Evolutionary conservation across 2,329 filamentous ascomycete species (phyloP).

Genomic region (Trematosphaeria pertusa): DNA sequence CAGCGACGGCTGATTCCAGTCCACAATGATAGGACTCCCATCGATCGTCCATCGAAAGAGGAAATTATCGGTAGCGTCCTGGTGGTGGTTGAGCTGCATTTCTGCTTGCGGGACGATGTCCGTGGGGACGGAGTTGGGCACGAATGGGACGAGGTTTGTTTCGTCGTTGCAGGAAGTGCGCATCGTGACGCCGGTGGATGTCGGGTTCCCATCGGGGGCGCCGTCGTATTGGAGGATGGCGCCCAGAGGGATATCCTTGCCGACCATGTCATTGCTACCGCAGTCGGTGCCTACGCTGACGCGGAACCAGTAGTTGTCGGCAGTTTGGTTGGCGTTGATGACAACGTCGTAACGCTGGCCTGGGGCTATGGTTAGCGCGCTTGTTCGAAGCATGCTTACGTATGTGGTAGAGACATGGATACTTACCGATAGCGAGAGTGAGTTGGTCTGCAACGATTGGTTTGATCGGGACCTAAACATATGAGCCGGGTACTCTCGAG

Average conservation of each 20-base stretch:
- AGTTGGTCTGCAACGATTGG: conserved; percentile 45
- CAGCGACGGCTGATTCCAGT: conserved; percentile 54
- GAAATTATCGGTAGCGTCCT: conserved; percentile 44
- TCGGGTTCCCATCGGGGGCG: conserved; percentile 44
- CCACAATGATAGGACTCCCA: conserved; percentile 47
- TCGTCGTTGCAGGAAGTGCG: conserved; percentile 50
- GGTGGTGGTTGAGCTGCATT: conserved; percentile 36
- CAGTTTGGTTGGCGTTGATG: conserved; percentile 53
- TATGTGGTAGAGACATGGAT: too few species aligned
- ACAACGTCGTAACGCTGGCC: conserved; percentile 57
- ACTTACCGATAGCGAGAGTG: too few species aligned
- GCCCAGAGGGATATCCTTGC: conserved; percentile 42
- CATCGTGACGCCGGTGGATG: conserved; percentile 39
- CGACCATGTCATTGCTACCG: conserved; percentile 33
- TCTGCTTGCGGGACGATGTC: conserved; percentile 36
- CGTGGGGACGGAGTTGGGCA: conserved; percentile 49
- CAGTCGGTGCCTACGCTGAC: conserved; percentile 46
- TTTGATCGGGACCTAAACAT: conserved; percentile 46
- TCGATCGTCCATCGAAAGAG: conserved; percentile 54
- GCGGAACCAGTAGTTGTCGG: conserved; percentile 56
- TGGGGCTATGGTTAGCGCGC: conserved; percentile 44
- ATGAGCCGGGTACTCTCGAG: background rate
- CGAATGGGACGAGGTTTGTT: conserved; percentile 47
- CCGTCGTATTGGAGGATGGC: conserved; percentile 50
- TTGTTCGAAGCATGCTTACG: too few species aligned